Percentiles rank a stretch among this genome's conserved stretches.
Conservation (phyloP, 768 basidiomycete species). For the Cystofilobasidium bisporidii region DNA sequence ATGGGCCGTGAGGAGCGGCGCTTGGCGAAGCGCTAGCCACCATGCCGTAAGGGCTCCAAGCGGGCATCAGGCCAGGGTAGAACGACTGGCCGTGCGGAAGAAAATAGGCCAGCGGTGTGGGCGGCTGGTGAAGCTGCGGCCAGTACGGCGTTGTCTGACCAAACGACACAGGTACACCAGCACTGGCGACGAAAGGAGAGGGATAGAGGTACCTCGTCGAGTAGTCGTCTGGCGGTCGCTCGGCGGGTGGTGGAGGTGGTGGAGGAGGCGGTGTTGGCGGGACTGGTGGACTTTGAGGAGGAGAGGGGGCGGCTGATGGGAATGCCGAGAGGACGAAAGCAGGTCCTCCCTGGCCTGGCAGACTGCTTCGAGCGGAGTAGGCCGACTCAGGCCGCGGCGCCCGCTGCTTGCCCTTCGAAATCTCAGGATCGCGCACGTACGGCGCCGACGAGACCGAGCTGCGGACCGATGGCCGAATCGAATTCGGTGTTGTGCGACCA, state of each 20-base stretch:
- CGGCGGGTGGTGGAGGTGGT: neutral
- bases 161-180: neutral
- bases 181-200: neutral
- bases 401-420: neutral
- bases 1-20: no score
- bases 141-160: neutral
- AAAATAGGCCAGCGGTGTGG: no score
- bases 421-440: neutral
- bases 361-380: neutral
- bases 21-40: no score
- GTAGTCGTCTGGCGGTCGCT: slow-evolving; percentile 2
- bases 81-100: no score
- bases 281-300: neutral
- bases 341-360: neutral
- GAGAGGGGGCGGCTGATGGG: neutral
- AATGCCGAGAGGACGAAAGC: neutral
- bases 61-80: neutral
- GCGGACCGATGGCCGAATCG: neutral
- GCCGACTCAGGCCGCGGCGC: neutral
- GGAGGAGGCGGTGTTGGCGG: neutral
- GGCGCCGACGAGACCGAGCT: neutral
- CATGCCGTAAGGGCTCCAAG: neutral
- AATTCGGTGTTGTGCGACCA: neutral
- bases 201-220: neutral
- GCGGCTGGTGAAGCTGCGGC: neutral